Conservation (phyloP, 352 stramenopile species). For the Globisporangium lucens region DNA sequence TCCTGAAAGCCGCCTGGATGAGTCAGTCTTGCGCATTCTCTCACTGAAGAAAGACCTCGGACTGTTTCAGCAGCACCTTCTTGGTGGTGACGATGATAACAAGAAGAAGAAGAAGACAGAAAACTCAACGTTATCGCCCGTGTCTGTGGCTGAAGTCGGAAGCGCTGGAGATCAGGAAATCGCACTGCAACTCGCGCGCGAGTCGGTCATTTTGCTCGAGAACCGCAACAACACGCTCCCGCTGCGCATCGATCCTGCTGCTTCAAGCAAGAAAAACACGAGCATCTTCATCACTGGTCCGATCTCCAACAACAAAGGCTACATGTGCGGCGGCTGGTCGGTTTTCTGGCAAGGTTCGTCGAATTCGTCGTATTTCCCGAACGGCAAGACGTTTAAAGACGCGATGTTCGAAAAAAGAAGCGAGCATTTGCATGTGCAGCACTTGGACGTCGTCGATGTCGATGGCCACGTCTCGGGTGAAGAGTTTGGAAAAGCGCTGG, state of each 20-base stretch:
- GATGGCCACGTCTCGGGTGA: constrained; percentile 34
- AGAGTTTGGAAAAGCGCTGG: constrained; percentile 38
- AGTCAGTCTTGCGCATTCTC: constrained; percentile 64
- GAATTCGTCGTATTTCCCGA: constrained; percentile 56
- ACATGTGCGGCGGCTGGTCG: constrained; percentile 70
- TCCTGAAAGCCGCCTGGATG: constrained; percentile 48
- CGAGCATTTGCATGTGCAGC: constrained; percentile 17
- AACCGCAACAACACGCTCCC: constrained; percentile 55
- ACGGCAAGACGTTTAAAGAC: constrained; percentile 58
- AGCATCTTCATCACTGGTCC: constrained; percentile 64
- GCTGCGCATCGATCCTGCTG: constrained; percentile 16
- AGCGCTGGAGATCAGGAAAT: constrained; percentile 46
- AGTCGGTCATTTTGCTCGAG: constrained; percentile 79
- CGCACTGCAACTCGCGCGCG: constrained; percentile 58
- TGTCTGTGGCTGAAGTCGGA: constrained; percentile 29
- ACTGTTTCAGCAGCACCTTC: constrained; percentile 26
- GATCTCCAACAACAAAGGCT: constrained; percentile 63
- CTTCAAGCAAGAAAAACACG: constrained; percentile 4
- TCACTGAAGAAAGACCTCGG: constrained; percentile 49
- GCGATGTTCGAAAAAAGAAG: constrained; percentile 24
- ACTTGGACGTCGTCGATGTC: constrained; percentile 50
- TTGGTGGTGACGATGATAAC: too few species aligned
- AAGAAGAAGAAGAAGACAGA: constrained; percentile 6
- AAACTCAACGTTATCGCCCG: neutral
- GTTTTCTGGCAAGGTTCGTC: constrained; percentile 66